Conservation (phyloP, 768 basidiomycete genomes). For the Tricholomella constricta region DNA sequence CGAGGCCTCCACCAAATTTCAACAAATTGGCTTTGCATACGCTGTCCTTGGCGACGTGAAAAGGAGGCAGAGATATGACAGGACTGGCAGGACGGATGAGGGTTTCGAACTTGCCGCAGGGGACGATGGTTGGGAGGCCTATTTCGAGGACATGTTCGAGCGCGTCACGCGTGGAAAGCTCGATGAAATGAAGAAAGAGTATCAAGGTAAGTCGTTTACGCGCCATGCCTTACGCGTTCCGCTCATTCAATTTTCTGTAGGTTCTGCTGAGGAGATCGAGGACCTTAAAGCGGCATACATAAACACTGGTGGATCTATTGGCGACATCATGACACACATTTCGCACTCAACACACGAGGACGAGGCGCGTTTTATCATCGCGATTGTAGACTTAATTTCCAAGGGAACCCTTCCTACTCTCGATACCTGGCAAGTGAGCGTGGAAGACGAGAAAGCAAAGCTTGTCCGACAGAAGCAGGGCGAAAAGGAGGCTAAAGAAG, state of each 20-base stretch:
- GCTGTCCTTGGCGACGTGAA: slow-evolving; percentile 81
- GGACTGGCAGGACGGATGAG: slow-evolving; percentile 85
- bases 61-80: slow-evolving; percentile 76
- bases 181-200: slow-evolving; percentile 92
- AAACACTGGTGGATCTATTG: slow-evolving; percentile 72
- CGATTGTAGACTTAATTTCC: slow-evolving; percentile 68
- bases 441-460: slow-evolving; percentile 80
- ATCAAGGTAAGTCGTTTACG: slow-evolving; percentile 67
- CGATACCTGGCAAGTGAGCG: slow-evolving; percentile 65
- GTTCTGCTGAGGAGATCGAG: slow-evolving; percentile 79
- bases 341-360: slow-evolving; percentile 86
- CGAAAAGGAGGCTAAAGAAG: slow-evolving; percentile 80
- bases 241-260: slow-evolving; percentile 42
- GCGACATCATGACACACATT: slow-evolving; percentile 79
- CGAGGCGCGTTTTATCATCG: slow-evolving; percentile 78
- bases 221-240: not conserved
- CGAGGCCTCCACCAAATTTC: slow-evolving; percentile 77
- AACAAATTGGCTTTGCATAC: slow-evolving; percentile 94
- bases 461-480: slow-evolving; percentile 73
- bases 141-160: slow-evolving; percentile 90
- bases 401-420: slow-evolving; percentile 57
- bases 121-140: slow-evolving; percentile 92
- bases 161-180: slow-evolving; percentile 82
- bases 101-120: slow-evolving; percentile 67
- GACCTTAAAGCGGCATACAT: slow-evolving; percentile 80